These are phyloP conservation scores for Vitis rotundifolia DNA, from an alignment of 164 flowering plant genomes.

Conservation along the genomic window DNA sequence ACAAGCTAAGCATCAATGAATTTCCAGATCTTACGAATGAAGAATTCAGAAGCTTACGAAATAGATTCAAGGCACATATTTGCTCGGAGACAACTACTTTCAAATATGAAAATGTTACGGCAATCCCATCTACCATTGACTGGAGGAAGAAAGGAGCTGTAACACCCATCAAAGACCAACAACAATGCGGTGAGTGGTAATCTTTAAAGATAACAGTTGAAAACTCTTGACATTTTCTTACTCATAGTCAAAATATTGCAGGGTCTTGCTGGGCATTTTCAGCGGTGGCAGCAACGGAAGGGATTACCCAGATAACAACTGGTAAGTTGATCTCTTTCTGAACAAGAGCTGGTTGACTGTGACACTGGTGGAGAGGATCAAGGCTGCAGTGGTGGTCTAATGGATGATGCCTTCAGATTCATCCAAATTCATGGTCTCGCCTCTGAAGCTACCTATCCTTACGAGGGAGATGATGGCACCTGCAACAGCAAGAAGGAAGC, in stretches of 20 bases:
- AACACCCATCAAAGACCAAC: not conserved
- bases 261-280: conserved; percentile 20
- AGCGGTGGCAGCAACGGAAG: conserved; percentile 9
- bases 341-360: conserved; percentile 26
- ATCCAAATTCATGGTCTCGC: conserved; percentile 12
- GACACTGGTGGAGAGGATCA: conserved; percentile 6
- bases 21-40: conserved; percentile 19
- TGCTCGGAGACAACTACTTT: not conserved
- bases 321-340: conserved; percentile 15
- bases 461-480: conserved; percentile 13
- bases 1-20: conserved; percentile 12
- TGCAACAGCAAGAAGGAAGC: conserved; percentile 13
- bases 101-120: not conserved
- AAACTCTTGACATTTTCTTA: not conserved
- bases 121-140: not conserved
- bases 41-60: conserved; percentile 13
- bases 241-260: not conserved
- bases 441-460: conserved; percentile 23
- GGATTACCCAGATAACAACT: conserved; percentile 3
- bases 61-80: conserved; percentile 12
- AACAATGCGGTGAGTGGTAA: not conserved
- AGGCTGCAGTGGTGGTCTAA: conserved; percentile 14
- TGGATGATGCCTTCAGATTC: conserved; percentile 23
- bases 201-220: no score
- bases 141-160: not conserved